Evolutionary conservation across 2,329 filamentous ascomycete species (phyloP).

Genomic region (Chlorencoelia australis): DNA sequence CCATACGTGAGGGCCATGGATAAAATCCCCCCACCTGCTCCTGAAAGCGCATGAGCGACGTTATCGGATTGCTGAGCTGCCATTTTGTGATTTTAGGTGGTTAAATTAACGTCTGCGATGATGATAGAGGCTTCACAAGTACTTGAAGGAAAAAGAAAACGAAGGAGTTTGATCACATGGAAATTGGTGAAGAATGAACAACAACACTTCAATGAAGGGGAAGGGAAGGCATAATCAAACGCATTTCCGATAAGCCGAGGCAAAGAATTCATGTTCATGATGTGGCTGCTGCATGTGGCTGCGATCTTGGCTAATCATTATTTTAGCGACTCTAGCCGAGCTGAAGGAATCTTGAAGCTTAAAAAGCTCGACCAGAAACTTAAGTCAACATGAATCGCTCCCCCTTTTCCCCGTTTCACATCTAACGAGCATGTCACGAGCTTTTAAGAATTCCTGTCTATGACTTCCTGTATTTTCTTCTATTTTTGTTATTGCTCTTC

Average conservation of each 20-base stretch:
- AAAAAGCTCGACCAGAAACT: no score
- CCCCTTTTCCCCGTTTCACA: no score
- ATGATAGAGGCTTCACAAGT: slow-evolving; percentile 4
- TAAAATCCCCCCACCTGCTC: slow-evolving; percentile 84
- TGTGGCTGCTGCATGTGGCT: no score
- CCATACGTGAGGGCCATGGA: slow-evolving; percentile 89
- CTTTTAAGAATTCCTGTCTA: no score
- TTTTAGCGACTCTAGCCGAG: no score
- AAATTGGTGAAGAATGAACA: slow-evolving; percentile 6
- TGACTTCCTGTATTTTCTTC: no score
- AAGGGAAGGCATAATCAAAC: not conserved
- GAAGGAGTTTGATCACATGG: not conserved
- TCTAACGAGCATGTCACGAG: no score
- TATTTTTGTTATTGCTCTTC: no score
- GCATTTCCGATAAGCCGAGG: slow-evolving; percentile 9
- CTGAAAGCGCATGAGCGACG: slow-evolving; percentile 88
- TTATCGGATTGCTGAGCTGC: slow-evolving; percentile 70
- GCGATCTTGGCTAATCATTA: no score
- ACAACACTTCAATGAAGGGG: not conserved
- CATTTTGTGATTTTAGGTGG: slow-evolving; percentile 7
- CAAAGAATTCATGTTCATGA: no score
- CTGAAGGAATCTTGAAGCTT: no score
- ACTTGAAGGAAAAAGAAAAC: not conserved
- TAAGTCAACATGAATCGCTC: no score
- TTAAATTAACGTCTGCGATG: not conserved